Evolutionary conservation across 768 basidiomycete species (phyloP), one percentile per base, ranked within the genome.

Genomic region (Kwoniella europaea): DNA sequence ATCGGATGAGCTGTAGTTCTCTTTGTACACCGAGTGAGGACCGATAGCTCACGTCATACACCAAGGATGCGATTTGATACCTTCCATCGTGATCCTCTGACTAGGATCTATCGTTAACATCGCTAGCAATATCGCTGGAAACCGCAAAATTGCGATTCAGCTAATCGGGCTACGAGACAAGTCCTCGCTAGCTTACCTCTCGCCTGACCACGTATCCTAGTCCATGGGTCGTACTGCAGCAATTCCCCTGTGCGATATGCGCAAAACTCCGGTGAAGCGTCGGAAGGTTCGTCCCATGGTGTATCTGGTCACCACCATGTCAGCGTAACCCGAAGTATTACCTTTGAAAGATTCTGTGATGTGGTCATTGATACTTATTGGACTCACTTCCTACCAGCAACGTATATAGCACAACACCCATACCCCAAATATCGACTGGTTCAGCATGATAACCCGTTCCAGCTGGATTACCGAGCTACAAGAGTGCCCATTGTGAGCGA

Each of bases 211-310:
- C 85, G 84, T 58, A 98, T 87, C 10, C 88, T 85, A 63, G 86
- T 88, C 96, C 96, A 99, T 0, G 96, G 96, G 1, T 85, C 85
- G 67, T 92, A 88, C 4, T 87, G 81, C 74, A 92, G 90, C 66
- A 95, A 88, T 60, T 90, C 85, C 4, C 93, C 93, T 0, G 87
- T 86, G 1, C 91, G 78, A 81, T 92, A 99, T 10, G 88, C 88
- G n/a, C 84, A 80, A 76, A 88, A 99, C 82, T 98, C 97, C 1
- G 89, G 88, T 69, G 91, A 92, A n/a, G 86, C 72, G 3, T 82
- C 76, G 0, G 94, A 93, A 2, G 97, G 93, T 79, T 95, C 91
- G 78, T 98, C 97, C 97, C 97, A 98, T 2, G 97, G 97, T 0
- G 97, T 98, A 78, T 97, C 95, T n/a, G n/a, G n/a, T n/a, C n/a